Conservation (phyloP, 2,329 filamentous ascomycete genomes). For the Curvularia sp. region DNA sequence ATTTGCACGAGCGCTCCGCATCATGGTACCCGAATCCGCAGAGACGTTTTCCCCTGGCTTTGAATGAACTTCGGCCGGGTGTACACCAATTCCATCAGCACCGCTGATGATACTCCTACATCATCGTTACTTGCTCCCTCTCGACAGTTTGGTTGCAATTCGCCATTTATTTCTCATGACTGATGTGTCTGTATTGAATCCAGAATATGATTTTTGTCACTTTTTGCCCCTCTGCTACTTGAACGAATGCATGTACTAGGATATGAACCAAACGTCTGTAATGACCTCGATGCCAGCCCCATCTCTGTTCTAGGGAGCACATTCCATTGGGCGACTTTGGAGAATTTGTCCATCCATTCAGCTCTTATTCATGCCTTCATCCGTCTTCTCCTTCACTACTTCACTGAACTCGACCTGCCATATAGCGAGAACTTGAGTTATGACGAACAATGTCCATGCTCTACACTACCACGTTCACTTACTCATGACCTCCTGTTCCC, state of each 20-base stretch:
- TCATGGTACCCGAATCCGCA: neutral
- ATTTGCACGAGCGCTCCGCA: neutral
- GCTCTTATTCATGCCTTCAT: neutral
- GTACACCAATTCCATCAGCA: neutral
- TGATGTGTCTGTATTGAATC: neutral
- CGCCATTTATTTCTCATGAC: neutral
- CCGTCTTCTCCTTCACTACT: neutral
- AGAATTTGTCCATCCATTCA: neutral
- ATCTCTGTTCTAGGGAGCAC: neutral
- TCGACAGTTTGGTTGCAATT: neutral
- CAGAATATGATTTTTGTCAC: neutral
- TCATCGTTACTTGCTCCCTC: neutral
- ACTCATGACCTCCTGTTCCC: neutral
- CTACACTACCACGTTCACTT: neutral
- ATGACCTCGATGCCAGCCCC: neutral
- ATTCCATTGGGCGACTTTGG: neutral
- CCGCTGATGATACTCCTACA: neutral
- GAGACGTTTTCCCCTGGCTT: neutral
- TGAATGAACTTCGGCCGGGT: neutral
- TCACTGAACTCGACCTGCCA: neutral
- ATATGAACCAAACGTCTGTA: neutral
- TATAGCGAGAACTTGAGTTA: neutral
- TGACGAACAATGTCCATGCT: neutral
- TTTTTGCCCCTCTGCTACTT: neutral
- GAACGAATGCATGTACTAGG: neutral